A percentile compares a stretch with the other conserved stretches of the same genome.
Conservation (phyloP, 1,284 basidiomycete species). For the Exobasidium rhododendri region DNA sequence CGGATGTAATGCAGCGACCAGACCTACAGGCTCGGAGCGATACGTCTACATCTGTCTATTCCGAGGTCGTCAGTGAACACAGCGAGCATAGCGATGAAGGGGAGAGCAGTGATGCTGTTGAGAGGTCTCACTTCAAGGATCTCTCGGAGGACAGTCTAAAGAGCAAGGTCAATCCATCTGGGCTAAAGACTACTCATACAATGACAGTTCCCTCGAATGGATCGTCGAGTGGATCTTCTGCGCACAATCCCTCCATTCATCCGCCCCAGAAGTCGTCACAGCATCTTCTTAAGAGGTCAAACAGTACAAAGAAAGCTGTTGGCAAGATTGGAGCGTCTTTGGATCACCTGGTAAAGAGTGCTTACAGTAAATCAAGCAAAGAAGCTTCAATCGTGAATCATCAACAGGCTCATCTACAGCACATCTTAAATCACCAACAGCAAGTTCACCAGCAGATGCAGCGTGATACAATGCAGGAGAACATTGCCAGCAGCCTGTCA, state of each 20-base stretch:
- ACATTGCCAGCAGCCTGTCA: not conserved
- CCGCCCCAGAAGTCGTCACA: not conserved
- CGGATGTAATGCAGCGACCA: not conserved
- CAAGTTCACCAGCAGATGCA: conserved; percentile 7
- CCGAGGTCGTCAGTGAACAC: conserved; percentile 1
- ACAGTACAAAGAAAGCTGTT: not conserved
- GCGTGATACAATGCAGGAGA: not conserved
- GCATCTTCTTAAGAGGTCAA: not conserved
- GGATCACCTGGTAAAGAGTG: not conserved
- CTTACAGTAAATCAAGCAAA: conserved; percentile 4
- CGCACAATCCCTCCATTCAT: not conserved
- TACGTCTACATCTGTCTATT: conserved; percentile 4
- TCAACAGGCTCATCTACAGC: conserved; percentile 12
- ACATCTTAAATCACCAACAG: conserved; percentile 25
- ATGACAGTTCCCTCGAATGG: not conserved
- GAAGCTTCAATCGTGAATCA: conserved; percentile 4
- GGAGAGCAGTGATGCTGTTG: not conserved
- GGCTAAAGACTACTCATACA: not conserved
- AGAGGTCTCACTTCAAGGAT: not conserved
- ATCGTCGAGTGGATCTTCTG: not conserved
- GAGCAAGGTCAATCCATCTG: not conserved
- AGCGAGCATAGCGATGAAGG: conserved; percentile 3
- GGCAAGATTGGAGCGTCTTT: conserved; percentile 4
- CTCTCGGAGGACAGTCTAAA: not conserved
- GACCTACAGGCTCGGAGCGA: not conserved